phyloP scores from a whole-genome alignment of 164 flowering plant genomes.

The Malania oleifera region DNA sequence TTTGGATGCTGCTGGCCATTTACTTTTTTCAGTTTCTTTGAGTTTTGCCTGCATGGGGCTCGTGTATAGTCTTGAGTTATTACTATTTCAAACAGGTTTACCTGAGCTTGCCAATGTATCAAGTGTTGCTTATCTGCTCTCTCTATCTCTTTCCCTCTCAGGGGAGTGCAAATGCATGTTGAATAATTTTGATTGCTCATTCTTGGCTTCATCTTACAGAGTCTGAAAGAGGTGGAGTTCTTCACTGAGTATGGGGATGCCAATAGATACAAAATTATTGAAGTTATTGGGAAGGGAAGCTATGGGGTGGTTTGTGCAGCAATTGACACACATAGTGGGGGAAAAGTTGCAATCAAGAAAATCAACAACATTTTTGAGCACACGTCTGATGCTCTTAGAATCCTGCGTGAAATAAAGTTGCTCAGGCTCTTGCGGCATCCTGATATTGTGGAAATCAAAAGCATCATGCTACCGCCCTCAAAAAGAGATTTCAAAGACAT shows the following conservation, averaged over 20 bases:
- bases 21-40: neutral
- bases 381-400: constrained; percentile 54
- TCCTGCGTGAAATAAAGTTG: constrained; percentile 62
- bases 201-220: constrained; percentile 21
- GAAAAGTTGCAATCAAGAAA: constrained; percentile 64
- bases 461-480: constrained; percentile 64
- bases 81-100: neutral
- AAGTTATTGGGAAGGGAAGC: constrained; percentile 65
- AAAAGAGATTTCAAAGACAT: constrained; percentile 62
- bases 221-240: constrained; percentile 37
- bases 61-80: neutral
- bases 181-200: neutral
- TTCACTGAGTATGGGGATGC: constrained; percentile 66
- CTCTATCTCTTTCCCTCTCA: too few relatives aligned
- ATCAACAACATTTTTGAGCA: constrained; percentile 60
- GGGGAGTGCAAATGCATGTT: neutral
- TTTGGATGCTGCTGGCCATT: neutral
- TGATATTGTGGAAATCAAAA: constrained; percentile 66
- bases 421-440: constrained; percentile 61
- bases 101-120: too few relatives aligned
- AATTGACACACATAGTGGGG: constrained; percentile 56
- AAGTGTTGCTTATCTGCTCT: too few relatives aligned
- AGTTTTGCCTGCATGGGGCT: neutral
- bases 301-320: constrained; percentile 67
- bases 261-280: constrained; percentile 51